Evolutionary conservation across 176 grass and related monocot genomes (phyloP), one percentile per base, ranked within the genome.

Genomic region (Dactylis glomerata): DNA sequence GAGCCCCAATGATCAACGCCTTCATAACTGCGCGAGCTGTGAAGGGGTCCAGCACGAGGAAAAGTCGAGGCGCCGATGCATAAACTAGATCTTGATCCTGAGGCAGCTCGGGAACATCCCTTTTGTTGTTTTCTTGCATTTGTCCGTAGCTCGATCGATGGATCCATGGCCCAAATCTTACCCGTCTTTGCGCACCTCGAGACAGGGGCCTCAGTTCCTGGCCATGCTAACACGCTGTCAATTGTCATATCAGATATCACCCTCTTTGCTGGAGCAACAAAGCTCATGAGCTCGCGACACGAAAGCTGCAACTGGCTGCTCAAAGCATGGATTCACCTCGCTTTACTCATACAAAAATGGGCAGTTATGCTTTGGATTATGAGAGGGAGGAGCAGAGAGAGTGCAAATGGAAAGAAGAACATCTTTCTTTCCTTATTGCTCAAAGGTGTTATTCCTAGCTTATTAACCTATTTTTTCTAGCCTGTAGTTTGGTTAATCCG

Each of bases 181-280:
- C 66, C 49, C 46, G 36, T 33, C 81, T 84, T 84, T 75, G 28
- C 61, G 47, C 46, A 31, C 56, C 88, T 75, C 80, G 80, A 79
- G 84, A 90, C 88, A 87, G 75, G 88, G 88, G 47, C 88, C 88
- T 37, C 45, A 24, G 57, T 87, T 90, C 33, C 28, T 87, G 84
- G 88, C n/a, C 34, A 56, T 24, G 55, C 64, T 38, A 28, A 71
- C 65, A 78, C 19, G 30, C 13, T 8, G 40, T 26, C 68, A 71
- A 71, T 71, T 73, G 69, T 73, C 69, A 73, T 47, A 47, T 73
- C 69, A 26, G 41, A 73, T 47, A 47, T 73, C 69, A 26, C 3
- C 52, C 10, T 28, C 64, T 40, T 81, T 46, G 37, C 22, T 65
- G 31, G 36, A 75, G 38, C 55, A 15, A 54, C 69, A 82, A 86